Evolutionary conservation across 768 basidiomycete genomes (phyloP).

Genomic region (Clitopilus passeckerianus): DNA sequence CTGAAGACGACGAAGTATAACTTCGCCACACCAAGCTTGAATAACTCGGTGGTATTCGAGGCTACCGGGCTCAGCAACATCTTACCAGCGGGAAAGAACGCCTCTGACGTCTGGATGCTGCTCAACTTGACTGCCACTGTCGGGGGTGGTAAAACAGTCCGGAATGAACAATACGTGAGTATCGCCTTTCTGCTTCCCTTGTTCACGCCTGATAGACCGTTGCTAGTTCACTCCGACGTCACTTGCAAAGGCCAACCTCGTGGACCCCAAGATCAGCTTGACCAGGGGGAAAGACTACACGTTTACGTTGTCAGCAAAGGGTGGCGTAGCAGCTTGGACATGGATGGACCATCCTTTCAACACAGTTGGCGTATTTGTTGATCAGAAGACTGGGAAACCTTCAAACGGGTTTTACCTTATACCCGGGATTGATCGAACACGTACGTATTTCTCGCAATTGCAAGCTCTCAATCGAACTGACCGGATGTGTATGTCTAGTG

Average conservation of each 20-base stretch:
- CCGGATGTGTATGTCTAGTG: slow-evolving; percentile 21
- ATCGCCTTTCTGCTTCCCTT: neutral
- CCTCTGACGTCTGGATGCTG: slow-evolving; percentile 44
- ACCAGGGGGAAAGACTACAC: slow-evolving; percentile 26
- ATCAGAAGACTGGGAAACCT: slow-evolving; percentile 32
- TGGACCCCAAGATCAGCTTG: slow-evolving; percentile 44
- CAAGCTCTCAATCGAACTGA: neutral
- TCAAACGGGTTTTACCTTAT: slow-evolving; percentile 52
- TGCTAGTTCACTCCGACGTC: slow-evolving; percentile 48
- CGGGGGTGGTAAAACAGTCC: slow-evolving; percentile 29
- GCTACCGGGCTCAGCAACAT: slow-evolving; percentile 36
- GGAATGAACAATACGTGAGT: slow-evolving; percentile 46
- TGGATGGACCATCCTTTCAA: slow-evolving; percentile 57
- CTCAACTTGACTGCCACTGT: slow-evolving; percentile 44
- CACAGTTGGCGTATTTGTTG: slow-evolving; percentile 49
- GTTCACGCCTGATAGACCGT: slow-evolving; percentile 3
- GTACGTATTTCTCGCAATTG: slow-evolving; percentile 23
- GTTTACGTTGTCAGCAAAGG: slow-evolving; percentile 47
- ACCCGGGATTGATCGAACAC: slow-evolving; percentile 46
- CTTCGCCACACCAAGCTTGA: slow-evolving; percentile 42
- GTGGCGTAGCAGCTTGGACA: slow-evolving; percentile 53
- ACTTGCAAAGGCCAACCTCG: slow-evolving; percentile 37
- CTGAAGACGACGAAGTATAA: slow-evolving; percentile 30
- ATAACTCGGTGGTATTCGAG: slow-evolving; percentile 41
- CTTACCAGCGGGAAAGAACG: slow-evolving; percentile 35